phyloP scores from a whole-genome alignment of 768 basidiomycete species.

The Udeniomyces megalosporus region DNA sequence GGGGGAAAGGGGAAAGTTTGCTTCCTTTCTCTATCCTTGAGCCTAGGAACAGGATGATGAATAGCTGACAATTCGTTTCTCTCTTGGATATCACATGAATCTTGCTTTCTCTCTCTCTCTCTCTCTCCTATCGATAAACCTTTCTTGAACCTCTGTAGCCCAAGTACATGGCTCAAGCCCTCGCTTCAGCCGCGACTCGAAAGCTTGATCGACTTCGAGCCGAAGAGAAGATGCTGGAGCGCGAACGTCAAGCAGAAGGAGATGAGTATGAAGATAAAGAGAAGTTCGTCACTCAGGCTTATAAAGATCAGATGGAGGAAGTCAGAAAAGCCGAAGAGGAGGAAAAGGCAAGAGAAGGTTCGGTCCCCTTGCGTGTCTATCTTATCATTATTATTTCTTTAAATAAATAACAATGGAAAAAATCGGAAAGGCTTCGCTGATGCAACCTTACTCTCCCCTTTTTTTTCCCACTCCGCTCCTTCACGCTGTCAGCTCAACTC shows the following conservation, averaged over 20 bases:
- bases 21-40: neutral
- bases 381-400: no score
- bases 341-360: conserved; percentile 74
- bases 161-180: conserved; percentile 73
- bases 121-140: conserved; percentile 7
- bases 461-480: neutral
- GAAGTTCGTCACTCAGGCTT: conserved; percentile 91
- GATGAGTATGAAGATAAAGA: conserved; percentile 90
- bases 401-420: no score
- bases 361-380: conserved; percentile 19
- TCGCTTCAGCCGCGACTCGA: conserved; percentile 68
- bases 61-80: no score
- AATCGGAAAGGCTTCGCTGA: no score
- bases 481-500: conserved; percentile 6
- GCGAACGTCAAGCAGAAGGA: conserved; percentile 80
- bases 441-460: neutral
- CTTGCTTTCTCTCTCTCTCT: conserved; percentile 4
- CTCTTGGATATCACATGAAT: neutral
- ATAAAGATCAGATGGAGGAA: conserved; percentile 90
- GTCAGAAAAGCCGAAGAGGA: conserved; percentile 82
- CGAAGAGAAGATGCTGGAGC: conserved; percentile 94
- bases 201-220: conserved; percentile 77
- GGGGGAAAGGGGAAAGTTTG: neutral
- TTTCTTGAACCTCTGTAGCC: conserved; percentile 38
- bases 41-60: no score